Evolutionary conservation across 2,329 filamentous ascomycete genomes (phyloP).

Genomic region (Neofusicoccum cordaticola): DNA sequence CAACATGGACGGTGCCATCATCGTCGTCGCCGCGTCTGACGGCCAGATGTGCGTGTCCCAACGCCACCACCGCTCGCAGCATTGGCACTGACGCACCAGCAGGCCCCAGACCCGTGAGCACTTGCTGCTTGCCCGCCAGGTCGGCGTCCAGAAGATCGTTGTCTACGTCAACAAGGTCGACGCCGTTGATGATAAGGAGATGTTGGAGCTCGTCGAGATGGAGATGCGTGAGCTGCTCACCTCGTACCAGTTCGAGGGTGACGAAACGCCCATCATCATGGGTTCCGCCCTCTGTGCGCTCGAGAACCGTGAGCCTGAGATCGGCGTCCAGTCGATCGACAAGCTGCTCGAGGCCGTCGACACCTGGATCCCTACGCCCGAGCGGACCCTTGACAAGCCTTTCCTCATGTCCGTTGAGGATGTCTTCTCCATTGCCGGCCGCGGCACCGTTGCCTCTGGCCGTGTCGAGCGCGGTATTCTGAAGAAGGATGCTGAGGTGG

Average conservation of each 20-base stretch:
- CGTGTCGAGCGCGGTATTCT: conserved; percentile 94
- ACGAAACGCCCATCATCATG: conserved; percentile 95
- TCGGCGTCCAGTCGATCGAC: conserved; percentile 84
- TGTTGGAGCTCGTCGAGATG: conserved; percentile 99
- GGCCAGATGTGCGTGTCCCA: conserved; percentile 74
- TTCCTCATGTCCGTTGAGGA: conserved; percentile 97
- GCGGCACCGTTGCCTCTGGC: conserved; percentile 94
- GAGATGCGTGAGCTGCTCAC: conserved; percentile 97
- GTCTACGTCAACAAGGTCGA: conserved; percentile 99
- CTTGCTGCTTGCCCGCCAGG: conserved; percentile 93
- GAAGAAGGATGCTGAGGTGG: conserved; percentile 92
- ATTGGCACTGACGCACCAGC: conserved; percentile 7
- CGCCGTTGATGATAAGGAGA: conserved; percentile 94
- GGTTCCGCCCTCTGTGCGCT: conserved; percentile 94
- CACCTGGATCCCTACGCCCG: conserved; percentile 91
- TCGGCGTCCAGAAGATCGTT: conserved; percentile 96
- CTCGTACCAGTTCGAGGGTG: conserved; percentile 95
- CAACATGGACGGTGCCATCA: conserved; percentile 98
- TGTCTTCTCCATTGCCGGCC: conserved; percentile 62
- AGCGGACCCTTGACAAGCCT: conserved; percentile 93
- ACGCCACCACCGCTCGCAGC: background rate
- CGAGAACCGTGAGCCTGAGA: conserved; percentile 80
- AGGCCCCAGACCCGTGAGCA: conserved; percentile 97
- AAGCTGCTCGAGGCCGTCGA: conserved; percentile 89
- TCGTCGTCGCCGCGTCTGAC: conserved; percentile 96